Evolutionary conservation across 345 rosid genomes (phyloP), one percentile per base, ranked within the genome.

Genomic region (Eutrema japonicum): DNA sequence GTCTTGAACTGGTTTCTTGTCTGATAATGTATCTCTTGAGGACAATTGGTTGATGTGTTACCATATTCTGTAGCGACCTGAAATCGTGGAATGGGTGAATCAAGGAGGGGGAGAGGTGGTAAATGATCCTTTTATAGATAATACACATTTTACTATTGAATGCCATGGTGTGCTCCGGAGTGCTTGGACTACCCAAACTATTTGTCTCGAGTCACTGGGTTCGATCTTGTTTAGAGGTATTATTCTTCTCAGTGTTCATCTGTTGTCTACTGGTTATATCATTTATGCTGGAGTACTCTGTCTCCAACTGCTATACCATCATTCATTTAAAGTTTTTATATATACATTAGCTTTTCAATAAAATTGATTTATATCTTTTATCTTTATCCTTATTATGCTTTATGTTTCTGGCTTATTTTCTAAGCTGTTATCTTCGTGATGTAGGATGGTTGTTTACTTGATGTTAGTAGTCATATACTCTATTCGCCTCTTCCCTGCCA

Each of bases 131-230:
- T 51, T 47, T 55, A 76, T 67, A 41, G 78, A 80, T 66, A 75
- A 75, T 45, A 85, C 82, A 30, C 64, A 86, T 70, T 95, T 86
- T 80, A 85, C 83, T 30, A 69, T 95, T 38, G 96, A 95, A 60
- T 82, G 92, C 78, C 97, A 95, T 82, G 96, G 97, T 37, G 40
- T 68, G 76, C 75, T 75, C 72, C 71, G 63, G 47, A 70, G 78
- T 78, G 66, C 70, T 32, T 62, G 56, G 77, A 72, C 42, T 66
- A 13, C 69, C 40, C 60, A 73, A 46, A 83, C 77, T 76, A 84
- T 76, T 58, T 81, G 89, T 95, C 59, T 95, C 99, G 60, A 89
- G 92, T 78, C 99, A 95, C 40, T 95, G 99, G 97, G 78, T 92
- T 71, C 85, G 86, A 56, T 90, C 93, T 81, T 95, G 96, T 83